Evolutionary conservation across 1,284 basidiomycete genomes (phyloP).

Genomic region (Apiotrichum sp.): DNA sequence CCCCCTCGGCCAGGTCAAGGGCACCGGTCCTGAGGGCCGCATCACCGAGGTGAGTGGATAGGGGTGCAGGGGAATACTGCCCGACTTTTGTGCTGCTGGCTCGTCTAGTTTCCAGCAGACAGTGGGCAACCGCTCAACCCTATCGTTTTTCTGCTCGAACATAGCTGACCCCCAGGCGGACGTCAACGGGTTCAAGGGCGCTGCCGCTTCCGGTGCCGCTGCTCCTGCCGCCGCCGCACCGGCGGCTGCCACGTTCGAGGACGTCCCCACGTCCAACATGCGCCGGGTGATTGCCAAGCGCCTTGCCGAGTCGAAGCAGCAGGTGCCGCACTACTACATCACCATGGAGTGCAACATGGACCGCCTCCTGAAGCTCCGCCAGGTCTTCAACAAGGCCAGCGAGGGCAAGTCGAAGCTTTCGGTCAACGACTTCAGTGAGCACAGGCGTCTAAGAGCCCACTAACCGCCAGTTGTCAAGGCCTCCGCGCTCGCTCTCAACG

Average conservation of each 20-base stretch:
- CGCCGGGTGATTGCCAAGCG: constrained; percentile 86
- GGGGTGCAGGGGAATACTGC: too few species aligned
- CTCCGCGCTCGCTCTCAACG: constrained; percentile 76
- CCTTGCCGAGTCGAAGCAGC: constrained; percentile 86
- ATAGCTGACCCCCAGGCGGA: constrained; percentile 50
- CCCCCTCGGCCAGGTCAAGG: constrained; percentile 84
- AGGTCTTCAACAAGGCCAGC: constrained; percentile 85
- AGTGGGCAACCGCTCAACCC: too few species aligned
- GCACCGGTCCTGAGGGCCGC: constrained; percentile 86
- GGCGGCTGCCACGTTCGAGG: constrained; percentile 66
- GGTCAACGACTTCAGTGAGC: constrained; percentile 83
- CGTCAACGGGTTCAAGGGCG: constrained; percentile 75
- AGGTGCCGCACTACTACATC: constrained; percentile 95
- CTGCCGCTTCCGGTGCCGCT: constrained; percentile 45
- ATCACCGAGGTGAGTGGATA: constrained; percentile 65
- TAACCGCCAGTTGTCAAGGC: constrained; percentile 71
- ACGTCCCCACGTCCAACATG: constrained; percentile 92
- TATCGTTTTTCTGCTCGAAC: too few species aligned
- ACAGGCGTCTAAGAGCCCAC: not conserved
- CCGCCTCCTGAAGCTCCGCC: constrained; percentile 85
- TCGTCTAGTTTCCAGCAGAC: not conserved
- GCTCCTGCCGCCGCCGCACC: constrained; percentile 43
- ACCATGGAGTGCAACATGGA: constrained; percentile 91
- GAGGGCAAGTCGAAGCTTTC: constrained; percentile 82
- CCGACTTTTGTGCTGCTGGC: too few species aligned